Percentiles rank a stretch among this genome's conserved stretches.
Conservation (phyloP, 1,284 basidiomycete species). For the Pseudozyma tsukubaensis region DNA sequence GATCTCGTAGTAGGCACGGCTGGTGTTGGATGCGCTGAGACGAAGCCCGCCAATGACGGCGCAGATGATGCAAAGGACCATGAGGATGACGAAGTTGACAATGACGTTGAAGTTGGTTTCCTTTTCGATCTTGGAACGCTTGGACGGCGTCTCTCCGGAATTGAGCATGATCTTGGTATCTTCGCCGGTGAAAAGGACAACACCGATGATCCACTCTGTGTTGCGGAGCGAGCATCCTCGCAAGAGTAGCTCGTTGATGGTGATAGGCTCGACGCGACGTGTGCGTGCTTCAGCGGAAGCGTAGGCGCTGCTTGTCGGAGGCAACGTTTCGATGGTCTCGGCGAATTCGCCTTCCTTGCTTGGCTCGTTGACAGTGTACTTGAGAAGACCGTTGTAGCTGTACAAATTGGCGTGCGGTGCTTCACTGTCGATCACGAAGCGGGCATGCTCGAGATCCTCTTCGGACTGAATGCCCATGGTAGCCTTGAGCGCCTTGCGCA, state of each 20-base stretch:
- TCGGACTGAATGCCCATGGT: slow-evolving; percentile 83
- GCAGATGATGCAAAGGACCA: slow-evolving; percentile 79
- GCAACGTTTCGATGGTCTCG: slow-evolving; percentile 34
- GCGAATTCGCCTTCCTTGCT: slow-evolving; percentile 38
- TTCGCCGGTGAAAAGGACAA: slow-evolving; percentile 92
- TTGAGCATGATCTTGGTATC: slow-evolving; percentile 99
- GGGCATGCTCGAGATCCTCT: slow-evolving; percentile 87
- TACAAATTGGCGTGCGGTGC: slow-evolving; percentile 94
- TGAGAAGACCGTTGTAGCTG: slow-evolving; percentile 85
- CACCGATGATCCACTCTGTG: slow-evolving; percentile 91
- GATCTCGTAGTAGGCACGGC: slow-evolving; percentile 75
- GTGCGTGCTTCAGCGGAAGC: slow-evolving; percentile 58
- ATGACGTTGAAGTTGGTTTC: slow-evolving; percentile 99
- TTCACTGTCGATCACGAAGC: slow-evolving; percentile 90
- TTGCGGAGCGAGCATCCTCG: slow-evolving; percentile 93
- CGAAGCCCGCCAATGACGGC: slow-evolving; percentile 82
- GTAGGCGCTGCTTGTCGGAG: slow-evolving; percentile 50
- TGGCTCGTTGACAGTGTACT: slow-evolving; percentile 72
- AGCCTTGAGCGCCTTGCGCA: slow-evolving; percentile 80
- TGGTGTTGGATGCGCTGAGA: slow-evolving; percentile 76
- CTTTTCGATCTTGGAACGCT: slow-evolving; percentile 94
- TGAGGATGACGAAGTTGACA: slow-evolving; percentile 87
- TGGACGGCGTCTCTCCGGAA: slow-evolving; percentile 81
- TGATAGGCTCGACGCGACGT: slow-evolving; percentile 72
- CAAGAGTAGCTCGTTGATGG: slow-evolving; percentile 91